Conservation (phyloP, 306 rosid genomes). For the Carpinus fangiana region DNA sequence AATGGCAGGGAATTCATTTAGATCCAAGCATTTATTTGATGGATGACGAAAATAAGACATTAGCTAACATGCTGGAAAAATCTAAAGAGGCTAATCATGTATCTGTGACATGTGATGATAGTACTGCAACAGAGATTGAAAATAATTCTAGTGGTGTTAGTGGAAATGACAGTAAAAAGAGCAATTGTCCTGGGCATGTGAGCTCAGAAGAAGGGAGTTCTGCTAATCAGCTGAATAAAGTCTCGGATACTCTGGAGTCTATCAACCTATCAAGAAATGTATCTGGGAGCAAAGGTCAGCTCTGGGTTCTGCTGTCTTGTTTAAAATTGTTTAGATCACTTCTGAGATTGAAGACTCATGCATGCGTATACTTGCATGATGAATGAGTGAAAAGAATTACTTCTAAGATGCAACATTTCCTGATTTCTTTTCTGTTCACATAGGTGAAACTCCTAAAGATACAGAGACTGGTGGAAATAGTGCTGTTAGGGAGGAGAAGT, state of each 20-base stretch:
- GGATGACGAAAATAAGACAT: slow-evolving; percentile 76
- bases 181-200: slow-evolving; percentile 28
- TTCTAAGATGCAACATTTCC: slow-evolving; percentile 15
- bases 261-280: slow-evolving; percentile 38
- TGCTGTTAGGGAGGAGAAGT: slow-evolving; percentile 58
- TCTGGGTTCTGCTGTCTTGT: slow-evolving; percentile 15
- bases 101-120: slow-evolving; percentile 41
- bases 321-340: slow-evolving; percentile 19
- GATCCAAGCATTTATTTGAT: slow-evolving; percentile 97
- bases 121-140: slow-evolving; percentile 35
- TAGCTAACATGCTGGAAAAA: slow-evolving; percentile 37
- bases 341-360: slow-evolving; percentile 4
- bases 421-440: slow-evolving; percentile 26
- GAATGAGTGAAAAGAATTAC: slow-evolving; percentile 8
- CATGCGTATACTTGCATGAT: not conserved
- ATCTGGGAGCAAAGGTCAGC: slow-evolving; percentile 50
- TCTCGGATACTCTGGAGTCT: slow-evolving; percentile 46
- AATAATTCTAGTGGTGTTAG: slow-evolving; percentile 28
- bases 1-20: slow-evolving; percentile 84
- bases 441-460: slow-evolving; percentile 58
- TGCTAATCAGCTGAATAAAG: slow-evolving; percentile 41
- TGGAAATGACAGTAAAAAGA: slow-evolving; percentile 31
- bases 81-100: slow-evolving; percentile 44
- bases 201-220: slow-evolving; percentile 38
- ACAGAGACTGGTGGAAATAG: slow-evolving; percentile 34